Percentiles rank a stretch among this genome's conserved stretches.
Evolutionary conservation across 371 early-diverging fungal species (phyloP).

Genomic region (Funneliformis caledonium): DNA sequence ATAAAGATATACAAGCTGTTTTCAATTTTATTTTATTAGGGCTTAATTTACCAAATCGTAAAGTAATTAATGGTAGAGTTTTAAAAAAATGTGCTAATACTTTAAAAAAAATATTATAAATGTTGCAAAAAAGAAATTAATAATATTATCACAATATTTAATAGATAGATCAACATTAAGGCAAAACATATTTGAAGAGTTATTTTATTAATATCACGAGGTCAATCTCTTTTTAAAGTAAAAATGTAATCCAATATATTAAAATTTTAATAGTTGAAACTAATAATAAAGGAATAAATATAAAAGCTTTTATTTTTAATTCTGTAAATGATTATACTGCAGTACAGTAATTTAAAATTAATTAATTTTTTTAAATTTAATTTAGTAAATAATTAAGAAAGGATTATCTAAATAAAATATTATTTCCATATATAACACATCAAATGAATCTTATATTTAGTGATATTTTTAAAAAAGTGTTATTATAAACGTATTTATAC

Average conservation of each 20-base stretch:
- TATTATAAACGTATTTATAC: neutral
- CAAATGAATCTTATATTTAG: conserved; percentile 29
- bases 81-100: conserved; percentile 20
- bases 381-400: conserved; percentile 12
- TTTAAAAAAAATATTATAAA: conserved; percentile 16
- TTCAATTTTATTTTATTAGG: conserved; percentile 25
- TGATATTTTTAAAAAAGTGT: conserved; percentile 25
- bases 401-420: neutral
- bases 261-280: conserved; percentile 6
- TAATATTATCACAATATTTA: neutral
- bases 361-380: neutral
- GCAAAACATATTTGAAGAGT: conserved; percentile 15
- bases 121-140: neutral
- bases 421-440: neutral
- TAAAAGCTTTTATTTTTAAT: conserved; percentile 27
- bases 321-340: conserved; percentile 23
- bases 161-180: neutral
- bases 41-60: neutral
- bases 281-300: conserved; percentile 7
- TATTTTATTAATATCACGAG: conserved; percentile 14
- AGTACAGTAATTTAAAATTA: conserved; percentile 22
- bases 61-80: conserved; percentile 6
- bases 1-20: conserved; percentile 17
- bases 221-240: conserved; percentile 10
- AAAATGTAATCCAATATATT: conserved; percentile 21